phyloP scores from a whole-genome alignment of 345 rosid genomes.

The Gossypium sturtianum region DNA sequence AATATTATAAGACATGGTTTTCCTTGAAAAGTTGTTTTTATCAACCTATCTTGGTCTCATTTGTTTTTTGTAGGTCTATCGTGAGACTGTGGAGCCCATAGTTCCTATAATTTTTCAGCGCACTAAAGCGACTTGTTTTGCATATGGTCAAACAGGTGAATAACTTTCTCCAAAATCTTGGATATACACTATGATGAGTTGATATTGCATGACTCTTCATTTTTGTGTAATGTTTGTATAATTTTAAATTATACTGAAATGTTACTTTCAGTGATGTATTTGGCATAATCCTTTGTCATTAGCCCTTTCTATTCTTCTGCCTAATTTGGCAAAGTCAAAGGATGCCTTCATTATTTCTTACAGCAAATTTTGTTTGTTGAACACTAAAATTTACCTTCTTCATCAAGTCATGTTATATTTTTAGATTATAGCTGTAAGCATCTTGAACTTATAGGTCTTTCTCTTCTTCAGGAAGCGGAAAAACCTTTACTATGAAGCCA shows the following conservation, averaged over 20 bases:
- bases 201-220: not conserved
- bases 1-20: not conserved
- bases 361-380: not conserved
- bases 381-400: not conserved
- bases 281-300: not conserved
- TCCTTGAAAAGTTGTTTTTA: not conserved
- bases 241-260: not conserved
- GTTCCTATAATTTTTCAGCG: conserved; percentile 92
- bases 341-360: not conserved
- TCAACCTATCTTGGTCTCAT: conserved; percentile 6
- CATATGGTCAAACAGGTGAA: conserved; percentile 96
- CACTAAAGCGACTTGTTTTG: conserved; percentile 96
- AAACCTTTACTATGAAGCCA: conserved; percentile 96
- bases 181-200: not conserved
- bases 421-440: not conserved
- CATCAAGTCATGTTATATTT: not conserved
- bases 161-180: conserved; percentile 1
- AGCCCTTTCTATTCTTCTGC: not conserved
- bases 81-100: conserved; percentile 93
- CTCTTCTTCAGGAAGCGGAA: conserved; percentile 78
- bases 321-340: not conserved
- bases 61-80: conserved; percentile 57
- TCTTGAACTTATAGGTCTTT: conserved; percentile 2
- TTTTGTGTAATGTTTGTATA: not conserved
- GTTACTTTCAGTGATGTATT: too few relatives aligned